Conservation (phyloP, 345 rosid species). For the Ceriops tagal region DNA sequence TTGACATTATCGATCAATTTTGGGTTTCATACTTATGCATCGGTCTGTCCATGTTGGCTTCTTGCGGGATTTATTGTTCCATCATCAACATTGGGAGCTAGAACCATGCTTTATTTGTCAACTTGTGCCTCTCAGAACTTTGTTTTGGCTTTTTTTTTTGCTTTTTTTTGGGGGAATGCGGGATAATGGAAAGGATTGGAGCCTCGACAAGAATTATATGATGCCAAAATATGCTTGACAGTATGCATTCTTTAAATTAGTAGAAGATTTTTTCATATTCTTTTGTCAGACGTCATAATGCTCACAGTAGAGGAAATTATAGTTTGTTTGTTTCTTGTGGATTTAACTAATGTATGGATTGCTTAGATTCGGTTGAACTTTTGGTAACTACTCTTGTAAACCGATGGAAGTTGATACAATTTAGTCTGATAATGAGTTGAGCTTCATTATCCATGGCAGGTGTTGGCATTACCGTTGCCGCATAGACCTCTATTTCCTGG, state of each 20-base stretch:
- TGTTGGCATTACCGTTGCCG: slow-evolving; percentile 81
- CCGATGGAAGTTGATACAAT: not conserved
- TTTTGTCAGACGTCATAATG: too few relatives aligned
- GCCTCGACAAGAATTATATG: not conserved
- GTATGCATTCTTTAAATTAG: not conserved
- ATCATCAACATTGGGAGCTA: not conserved
- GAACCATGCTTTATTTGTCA: not conserved
- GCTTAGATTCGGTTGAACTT: not conserved
- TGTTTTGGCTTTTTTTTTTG: not conserved
- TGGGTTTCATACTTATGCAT: not conserved
- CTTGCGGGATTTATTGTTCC: not conserved
- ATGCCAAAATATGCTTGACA: too few relatives aligned
- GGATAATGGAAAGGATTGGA: not conserved
- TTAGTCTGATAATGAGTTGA: slow-evolving; percentile 4
- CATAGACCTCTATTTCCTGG: slow-evolving; percentile 97
- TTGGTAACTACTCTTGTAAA: not conserved
- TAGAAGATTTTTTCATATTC: too few relatives aligned
- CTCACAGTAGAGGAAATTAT: not conserved
- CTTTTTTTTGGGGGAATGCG: too few relatives aligned
- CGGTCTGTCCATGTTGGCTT: not conserved
- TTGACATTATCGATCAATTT: not conserved
- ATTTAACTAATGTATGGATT: not conserved
- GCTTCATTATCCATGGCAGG: slow-evolving; percentile 46
- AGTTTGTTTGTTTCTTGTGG: not conserved
- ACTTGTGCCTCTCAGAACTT: not conserved